Conservation (phyloP, 2,329 filamentous ascomycete species). For the Zopfia rhizophila region DNA sequence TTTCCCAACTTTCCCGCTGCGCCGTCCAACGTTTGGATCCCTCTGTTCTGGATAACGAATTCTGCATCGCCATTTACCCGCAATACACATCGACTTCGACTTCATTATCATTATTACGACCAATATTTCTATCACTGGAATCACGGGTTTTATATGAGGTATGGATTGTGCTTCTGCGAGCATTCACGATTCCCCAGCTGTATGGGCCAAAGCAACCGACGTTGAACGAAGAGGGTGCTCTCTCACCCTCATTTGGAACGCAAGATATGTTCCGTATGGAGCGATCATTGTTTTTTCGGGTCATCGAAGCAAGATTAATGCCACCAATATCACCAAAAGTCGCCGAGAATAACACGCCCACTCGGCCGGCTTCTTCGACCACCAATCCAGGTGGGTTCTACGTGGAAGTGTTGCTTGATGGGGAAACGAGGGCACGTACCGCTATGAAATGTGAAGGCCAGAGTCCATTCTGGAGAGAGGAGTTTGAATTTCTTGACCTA, state of each 20-base stretch:
- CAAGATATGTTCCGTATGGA: constrained; percentile 75
- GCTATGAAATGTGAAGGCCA: constrained; percentile 75
- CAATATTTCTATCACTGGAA: constrained; percentile 88
- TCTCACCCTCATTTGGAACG: constrained; percentile 52
- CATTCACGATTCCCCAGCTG: constrained; percentile 91
- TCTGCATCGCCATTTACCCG: constrained; percentile 94
- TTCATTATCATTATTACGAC: constrained; percentile 80
- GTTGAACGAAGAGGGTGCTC: constrained; percentile 51
- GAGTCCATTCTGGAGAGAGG: constrained; percentile 85
- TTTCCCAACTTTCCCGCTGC: constrained; percentile 88
- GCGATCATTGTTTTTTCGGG: constrained; percentile 66
- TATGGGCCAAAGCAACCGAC: constrained; percentile 73
- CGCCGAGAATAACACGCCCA: constrained; percentile 35
- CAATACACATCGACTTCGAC: constrained; percentile 83
- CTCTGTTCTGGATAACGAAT: constrained; percentile 91
- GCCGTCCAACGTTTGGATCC: constrained; percentile 90
- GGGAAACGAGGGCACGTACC: constrained; percentile 80
- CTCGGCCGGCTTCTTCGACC: constrained; percentile 45
- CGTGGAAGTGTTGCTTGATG: constrained; percentile 81
- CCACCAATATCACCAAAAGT: constrained; percentile 51
- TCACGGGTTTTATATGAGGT: constrained; percentile 93
- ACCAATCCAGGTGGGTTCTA: constrained; percentile 72
- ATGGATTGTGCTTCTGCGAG: constrained; percentile 91
- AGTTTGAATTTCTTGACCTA: constrained; percentile 79
- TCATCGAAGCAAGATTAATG: constrained; percentile 70